These are phyloP conservation scores for Neospermospora avenae DNA, from an alignment of 2,329 filamentous ascomycete genomes.

Conservation along the genomic window DNA sequence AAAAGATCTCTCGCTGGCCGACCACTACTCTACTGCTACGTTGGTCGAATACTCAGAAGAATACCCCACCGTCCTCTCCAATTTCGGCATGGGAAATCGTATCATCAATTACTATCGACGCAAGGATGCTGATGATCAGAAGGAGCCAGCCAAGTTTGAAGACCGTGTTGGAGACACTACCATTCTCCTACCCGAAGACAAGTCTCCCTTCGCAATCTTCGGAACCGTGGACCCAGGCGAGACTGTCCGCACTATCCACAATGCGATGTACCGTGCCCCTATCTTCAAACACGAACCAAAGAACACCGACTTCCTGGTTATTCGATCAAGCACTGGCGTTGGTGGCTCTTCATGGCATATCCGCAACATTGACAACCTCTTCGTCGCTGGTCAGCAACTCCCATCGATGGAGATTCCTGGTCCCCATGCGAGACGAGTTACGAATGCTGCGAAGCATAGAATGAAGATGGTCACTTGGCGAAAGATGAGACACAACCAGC, in stretches of 20 bases:
- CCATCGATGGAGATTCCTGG: slow-evolving; percentile 90
- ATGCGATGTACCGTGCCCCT: slow-evolving; percentile 91
- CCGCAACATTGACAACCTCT: slow-evolving; percentile 86
- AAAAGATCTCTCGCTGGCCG: slow-evolving; percentile 78
- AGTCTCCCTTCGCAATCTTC: slow-evolving; percentile 93
- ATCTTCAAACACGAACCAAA: slow-evolving; percentile 84
- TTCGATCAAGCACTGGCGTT: slow-evolving; percentile 75
- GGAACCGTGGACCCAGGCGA: slow-evolving; percentile 90
- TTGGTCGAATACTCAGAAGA: slow-evolving; percentile 96
- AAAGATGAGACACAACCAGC: slow-evolving; percentile 73
- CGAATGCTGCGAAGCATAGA: slow-evolving; percentile 93
- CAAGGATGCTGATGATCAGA: slow-evolving; percentile 60
- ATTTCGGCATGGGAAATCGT: slow-evolving; percentile 95
- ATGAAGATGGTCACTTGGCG: slow-evolving; percentile 95
- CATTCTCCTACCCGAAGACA: slow-evolving; percentile 86
- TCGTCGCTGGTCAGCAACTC: slow-evolving; percentile 88
- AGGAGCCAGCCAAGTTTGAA: slow-evolving; percentile 38
- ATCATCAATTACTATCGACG: slow-evolving; percentile 96
- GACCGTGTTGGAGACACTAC: slow-evolving; percentile 84
- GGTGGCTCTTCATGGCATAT: slow-evolving; percentile 79
- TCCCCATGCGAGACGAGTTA: slow-evolving; percentile 90
- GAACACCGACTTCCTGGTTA: slow-evolving; percentile 79
- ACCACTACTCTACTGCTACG: slow-evolving; percentile 77
- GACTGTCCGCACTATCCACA: slow-evolving; percentile 86
- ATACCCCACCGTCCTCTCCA: slow-evolving; percentile 84